Base-by-base conservation (phyloP, 1,284 basidiomycete species). In the Ceratobasidium theobromae region DNA sequence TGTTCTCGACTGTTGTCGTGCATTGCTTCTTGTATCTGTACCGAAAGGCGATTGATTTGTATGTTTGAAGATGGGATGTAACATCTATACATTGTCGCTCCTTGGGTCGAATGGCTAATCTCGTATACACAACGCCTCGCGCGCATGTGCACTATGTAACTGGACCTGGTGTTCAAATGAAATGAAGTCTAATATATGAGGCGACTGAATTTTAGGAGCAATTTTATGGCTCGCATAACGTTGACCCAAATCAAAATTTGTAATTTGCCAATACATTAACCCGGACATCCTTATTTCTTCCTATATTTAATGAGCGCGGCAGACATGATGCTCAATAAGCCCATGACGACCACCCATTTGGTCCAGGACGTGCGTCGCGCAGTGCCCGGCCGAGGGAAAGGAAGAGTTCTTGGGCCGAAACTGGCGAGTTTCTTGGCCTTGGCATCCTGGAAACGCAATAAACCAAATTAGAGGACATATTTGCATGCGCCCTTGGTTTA, bases 11-110 rank as follows among this genome's bases (percentile, higher is more conserved):
- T 38, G 41, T 60, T 62, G 33, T 51, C 48, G 58, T 62, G 54
- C 58, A 51, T 32, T 62, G 58, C 51, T 51, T 62, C 57, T 62
- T 62, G 58, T 62, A 62, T 62, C 58, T 51, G 58, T 62, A 62
- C 58, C 48, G 58, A 62, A 52, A 62, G 58, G 58, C 43, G 41
- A 28, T 45, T 48, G 55, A 35, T 58, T 58, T 62, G 58, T 62
- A 62, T 62, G 48, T 62, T 62, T 43, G 45, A 41, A 35, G 58
- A 51, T 25, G 58, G 58, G 58, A 62, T 62, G 58, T 62, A 52
- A 52, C 27, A 52, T 30, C 28, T 52, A 62, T 62, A 58, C 55
- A 49, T 25, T 62, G 58, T 62, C 58, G 48, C 58, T 51, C 46
- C 21, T 51, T 62, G 33, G 58, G 48, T 51, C 23, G 46, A 62